Evolutionary conservation across 2,329 filamentous ascomycete species (phyloP), one percentile per base, ranked within the genome.

Genomic region (Emydomyces testavorans): DNA sequence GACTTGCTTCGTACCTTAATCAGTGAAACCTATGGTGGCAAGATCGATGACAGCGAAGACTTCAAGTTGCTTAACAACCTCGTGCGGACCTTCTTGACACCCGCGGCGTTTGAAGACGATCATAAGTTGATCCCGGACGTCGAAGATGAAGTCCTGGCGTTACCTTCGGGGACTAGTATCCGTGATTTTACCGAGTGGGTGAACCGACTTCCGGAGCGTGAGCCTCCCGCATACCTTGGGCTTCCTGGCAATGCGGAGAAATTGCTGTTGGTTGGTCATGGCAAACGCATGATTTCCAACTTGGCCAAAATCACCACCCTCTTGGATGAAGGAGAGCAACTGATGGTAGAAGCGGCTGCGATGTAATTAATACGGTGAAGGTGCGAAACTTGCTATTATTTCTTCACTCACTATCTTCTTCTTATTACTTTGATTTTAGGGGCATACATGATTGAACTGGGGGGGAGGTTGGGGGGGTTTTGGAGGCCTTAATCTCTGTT

Each of bases 241-340:
- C 68, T 98, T 56, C 92, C 92, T 29, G 86, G 87, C 23, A 95
- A 98, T 64, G 92, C 92, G 16, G 92, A 98, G 79, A 98, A 96
- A 69, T 64, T 98, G 62, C 67, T 98, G 58, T 75, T 98, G 26
- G 85, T 94, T 11, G 89, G 86, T 2, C 80, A 94, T 60, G 93
- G 90, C 36, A 78, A 79, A 61, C 85, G 82, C 59, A 81, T 95
- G 77, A 81, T 95, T 58, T 77, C 76, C 54, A 89, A 95, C 65
- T 59, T 96, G 64, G 81, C 82, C 61, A 85, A 82, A 65, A 85
- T 98, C 45, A 85, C 85, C 53, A 84, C 87, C 56, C 73, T 95
- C 65, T 68, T 98, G 60, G 90, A 98, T 66, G 92, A 98, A 65
- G 88, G 87, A 1, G 92, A 98, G 72, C 84, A 92, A 65, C 71